These are phyloP conservation scores for Candida labiduridarum DNA, from an alignment of 1,139 yeast species.

Conservation along the genomic window DNA sequence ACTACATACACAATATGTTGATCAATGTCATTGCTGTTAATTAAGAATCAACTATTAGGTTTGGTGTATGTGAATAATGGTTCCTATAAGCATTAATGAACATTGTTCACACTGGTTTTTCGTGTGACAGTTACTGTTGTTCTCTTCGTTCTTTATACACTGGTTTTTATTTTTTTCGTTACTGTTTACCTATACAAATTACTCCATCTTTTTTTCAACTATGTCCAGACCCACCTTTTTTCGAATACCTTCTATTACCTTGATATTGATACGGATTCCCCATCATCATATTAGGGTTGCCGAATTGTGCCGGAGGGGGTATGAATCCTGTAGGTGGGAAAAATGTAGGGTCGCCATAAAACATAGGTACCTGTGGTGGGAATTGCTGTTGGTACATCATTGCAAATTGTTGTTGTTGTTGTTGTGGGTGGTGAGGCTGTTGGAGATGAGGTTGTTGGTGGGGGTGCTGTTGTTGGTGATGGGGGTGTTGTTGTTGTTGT, in stretches of 20 bases:
- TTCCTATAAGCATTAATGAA: too few relatives aligned
- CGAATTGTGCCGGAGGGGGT: slow-evolving; percentile 28
- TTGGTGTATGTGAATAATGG: too few relatives aligned
- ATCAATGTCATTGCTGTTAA: too few relatives aligned
- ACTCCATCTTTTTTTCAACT: slow-evolving; percentile 1
- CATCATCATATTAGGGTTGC: slow-evolving; percentile 10
- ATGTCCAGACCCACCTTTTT: slow-evolving; percentile 16
- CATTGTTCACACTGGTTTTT: too few relatives aligned
- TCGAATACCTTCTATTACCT: slow-evolving; percentile 17
- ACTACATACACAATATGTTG: too few relatives aligned
- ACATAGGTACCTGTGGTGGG: slow-evolving; percentile 23
- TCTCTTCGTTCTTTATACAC: not conserved
- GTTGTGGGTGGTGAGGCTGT: not conserved
- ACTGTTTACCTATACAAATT: not conserved
- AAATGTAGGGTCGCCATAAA: slow-evolving; percentile 31
- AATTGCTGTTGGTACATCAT: slow-evolving; percentile 43
- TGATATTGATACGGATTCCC: slow-evolving; percentile 13
- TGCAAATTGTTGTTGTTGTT: slow-evolving; percentile 23
- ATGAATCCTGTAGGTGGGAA: slow-evolving; percentile 43
- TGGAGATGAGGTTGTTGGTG: slow-evolving; percentile 40
- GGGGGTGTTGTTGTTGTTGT: slow-evolving; percentile 27
- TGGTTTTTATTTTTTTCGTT: not conserved
- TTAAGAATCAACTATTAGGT: too few relatives aligned
- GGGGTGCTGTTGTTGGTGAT: slow-evolving; percentile 37
- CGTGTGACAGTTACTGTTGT: too few relatives aligned